Evolutionary conservation across 805 yeast species (phyloP), one percentile per base, ranked within the genome.

Genomic region (Starmerella stigmatis): DNA sequence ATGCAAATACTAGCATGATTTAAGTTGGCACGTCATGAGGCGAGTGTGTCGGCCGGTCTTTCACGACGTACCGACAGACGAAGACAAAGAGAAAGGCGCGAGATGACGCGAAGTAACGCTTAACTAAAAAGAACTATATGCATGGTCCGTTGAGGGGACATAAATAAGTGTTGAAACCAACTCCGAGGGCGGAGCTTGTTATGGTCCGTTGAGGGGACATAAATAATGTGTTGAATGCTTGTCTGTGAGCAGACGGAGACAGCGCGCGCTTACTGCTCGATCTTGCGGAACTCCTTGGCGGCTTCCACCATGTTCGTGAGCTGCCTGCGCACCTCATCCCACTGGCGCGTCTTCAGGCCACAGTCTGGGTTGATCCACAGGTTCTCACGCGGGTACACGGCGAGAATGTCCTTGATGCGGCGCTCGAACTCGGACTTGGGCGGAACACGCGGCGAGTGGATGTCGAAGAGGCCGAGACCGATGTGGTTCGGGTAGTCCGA

Each of bases 361-460:
- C 98, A 92, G 76, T 92, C 98, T 65, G 98, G 98, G 94, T 92
- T 92, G 67, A 92, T 94, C 98, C 98, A 92, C 79, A 92, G 84
- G 72, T 88, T 89, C 70, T 84, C 85, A 66, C 92, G 94, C 68
- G 96, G 96, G 78, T 89, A 89, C 51, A 84, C 92, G 76, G 86
- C 86, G 72, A 92, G 75, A 74, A 92, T 88, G 69, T 86, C 92
- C 65, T 78, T 79, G 65, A 92, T 85, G 75, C 96, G 86, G 66
- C 80, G 72, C 69, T 86, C 80, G 72, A 92, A 89, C 75, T 92
- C 98, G 68, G 83, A 86, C 74, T 81, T 83, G 50, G 98, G 88
- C 64, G 98, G 98, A 63, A 92, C 85, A 79, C 98, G 86, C 75
- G 98, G 98, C 50, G 98, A 92, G 81, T 92, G 98, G 64, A 92